Evolutionary conservation across 371 early-diverging fungal species (phyloP), one percentile per base, ranked within the genome.

Genomic region (Dipsacomyces acuminosporus): DNA sequence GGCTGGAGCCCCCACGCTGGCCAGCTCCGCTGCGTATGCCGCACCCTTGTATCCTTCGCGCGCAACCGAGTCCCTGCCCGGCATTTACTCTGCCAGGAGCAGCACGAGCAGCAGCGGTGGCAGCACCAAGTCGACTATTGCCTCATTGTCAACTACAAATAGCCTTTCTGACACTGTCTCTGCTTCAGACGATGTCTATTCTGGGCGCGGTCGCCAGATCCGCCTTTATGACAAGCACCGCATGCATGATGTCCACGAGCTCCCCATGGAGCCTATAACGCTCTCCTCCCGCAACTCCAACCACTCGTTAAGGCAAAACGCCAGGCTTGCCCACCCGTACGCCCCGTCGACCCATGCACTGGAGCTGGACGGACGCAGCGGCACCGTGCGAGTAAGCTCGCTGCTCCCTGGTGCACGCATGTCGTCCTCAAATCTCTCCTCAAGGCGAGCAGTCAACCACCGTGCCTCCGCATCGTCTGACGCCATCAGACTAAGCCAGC

Each of bases 301-400:
- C 2, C 41, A 30, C 42, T 14, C 15, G 35, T 9, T 40, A 40
- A 22, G 45, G 22, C 13, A 41, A 11, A 19, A 44, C 30, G 43
- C 49, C 36, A 44, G 30, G 7, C 11, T 11, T 7, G 30, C 30
- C 44, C 54, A 57, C 35, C 6, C 51, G 42, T 38, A 45, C 30
- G 42, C 51, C 24, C 22, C 54, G 5, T 33, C 50, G 45, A 42
- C 24, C 8, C 51, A 62, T 33, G 49, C 41, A 8, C 19, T 53
- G 19, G 69, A 67, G 23, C 34, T 43, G 5, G 69, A 67, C 11
- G 64, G 51, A 14, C 69, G 69, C 42, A 50, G 59, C 44, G 46
- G 59, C 38, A 49, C 69, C 1, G 69, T 63, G 17, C 63, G 40
- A 14, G 69, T 67, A 40, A 63, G 64, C 42, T 50, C 69, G 45